A percentile compares a stretch with the other conserved stretches of the same genome.
These are phyloP conservation scores for Fusarium verrucosum DNA, from an alignment of 2,329 filamentous ascomycete species.

Conservation along the genomic window DNA sequence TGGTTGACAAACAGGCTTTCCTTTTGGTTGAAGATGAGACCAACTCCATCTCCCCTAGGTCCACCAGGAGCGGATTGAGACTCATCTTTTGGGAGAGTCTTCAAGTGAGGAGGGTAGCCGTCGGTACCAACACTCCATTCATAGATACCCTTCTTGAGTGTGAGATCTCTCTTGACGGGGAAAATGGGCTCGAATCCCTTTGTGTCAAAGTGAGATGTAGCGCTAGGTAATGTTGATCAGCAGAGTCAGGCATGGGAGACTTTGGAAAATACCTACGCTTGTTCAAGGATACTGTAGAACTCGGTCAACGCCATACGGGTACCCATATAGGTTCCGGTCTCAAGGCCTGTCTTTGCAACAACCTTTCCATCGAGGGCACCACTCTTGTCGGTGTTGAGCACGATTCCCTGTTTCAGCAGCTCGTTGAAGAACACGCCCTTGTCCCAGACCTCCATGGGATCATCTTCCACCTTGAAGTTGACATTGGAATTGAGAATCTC, in stretches of 20 bases:
- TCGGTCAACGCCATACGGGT: slow-evolving; percentile 23
- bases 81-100: slow-evolving; percentile 3
- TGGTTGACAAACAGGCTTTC: background rate
- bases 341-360: slow-evolving; percentile 2
- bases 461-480: slow-evolving; percentile 6
- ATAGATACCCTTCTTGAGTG: slow-evolving; percentile 3
- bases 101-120: slow-evolving; percentile 20
- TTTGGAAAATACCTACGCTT: background rate
- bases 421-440: slow-evolving; percentile 31
- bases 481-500: slow-evolving; percentile 20
- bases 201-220: slow-evolving; percentile 4
- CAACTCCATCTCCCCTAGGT: background rate
- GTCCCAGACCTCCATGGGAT: slow-evolving; percentile 17
- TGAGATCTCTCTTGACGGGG: slow-evolving; percentile 10
- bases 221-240: background rate
- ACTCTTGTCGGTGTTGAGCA: slow-evolving; percentile 7
- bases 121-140: slow-evolving; percentile 18
- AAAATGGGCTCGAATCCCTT: slow-evolving; percentile 16
- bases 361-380: background rate
- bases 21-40: slow-evolving; percentile 12
- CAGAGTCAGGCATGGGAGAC: accelerated
- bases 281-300: slow-evolving; percentile 18
- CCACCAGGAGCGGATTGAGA: background rate
- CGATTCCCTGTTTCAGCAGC: slow-evolving; percentile 15
- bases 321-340: slow-evolving; percentile 19